Evolutionary conservation across 257 asterid species (phyloP).

Genomic region (Ilex aquifolium): DNA sequence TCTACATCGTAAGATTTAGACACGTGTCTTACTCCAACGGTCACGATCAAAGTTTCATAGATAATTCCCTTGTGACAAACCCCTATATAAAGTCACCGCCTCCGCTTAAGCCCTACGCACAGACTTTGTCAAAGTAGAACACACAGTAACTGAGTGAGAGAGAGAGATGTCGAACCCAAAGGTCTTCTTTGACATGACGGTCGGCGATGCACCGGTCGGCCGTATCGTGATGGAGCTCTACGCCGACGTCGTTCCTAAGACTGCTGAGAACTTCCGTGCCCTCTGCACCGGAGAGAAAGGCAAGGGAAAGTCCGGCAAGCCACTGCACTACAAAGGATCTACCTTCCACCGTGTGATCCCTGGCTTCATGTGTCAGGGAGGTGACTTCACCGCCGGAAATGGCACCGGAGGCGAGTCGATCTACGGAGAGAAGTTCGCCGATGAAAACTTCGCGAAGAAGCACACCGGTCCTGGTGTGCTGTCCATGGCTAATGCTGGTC

Average conservation of each 20-base stretch:
- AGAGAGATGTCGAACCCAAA: conserved; percentile 45
- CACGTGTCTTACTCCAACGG: conserved; percentile 36
- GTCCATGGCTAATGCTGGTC: conserved; percentile 79
- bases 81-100: conserved; percentile 32
- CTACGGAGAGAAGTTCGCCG: conserved; percentile 54
- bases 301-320: conserved; percentile 48
- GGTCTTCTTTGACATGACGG: conserved; percentile 63
- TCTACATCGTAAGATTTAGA: conserved; percentile 6
- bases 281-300: conserved; percentile 81
- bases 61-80: conserved; percentile 15
- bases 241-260: conserved; percentile 49
- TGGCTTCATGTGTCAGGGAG: conserved; percentile 76
- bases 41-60: conserved; percentile 7
- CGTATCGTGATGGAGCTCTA: conserved; percentile 62
- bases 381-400: conserved; percentile 73
- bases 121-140: no score
- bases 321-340: conserved; percentile 73
- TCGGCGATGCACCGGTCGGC: conserved; percentile 53
- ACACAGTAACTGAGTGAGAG: no score
- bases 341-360: conserved; percentile 72
- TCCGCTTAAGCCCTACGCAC: conserved; percentile 28
- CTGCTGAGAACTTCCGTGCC: conserved; percentile 64
- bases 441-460: conserved; percentile 62
- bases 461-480: conserved; percentile 58
- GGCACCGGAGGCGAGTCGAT: conserved; percentile 77